phyloP scores from a whole-genome alignment of 2,329 filamentous ascomycete species.

The Exophiala xenobiotica region DNA sequence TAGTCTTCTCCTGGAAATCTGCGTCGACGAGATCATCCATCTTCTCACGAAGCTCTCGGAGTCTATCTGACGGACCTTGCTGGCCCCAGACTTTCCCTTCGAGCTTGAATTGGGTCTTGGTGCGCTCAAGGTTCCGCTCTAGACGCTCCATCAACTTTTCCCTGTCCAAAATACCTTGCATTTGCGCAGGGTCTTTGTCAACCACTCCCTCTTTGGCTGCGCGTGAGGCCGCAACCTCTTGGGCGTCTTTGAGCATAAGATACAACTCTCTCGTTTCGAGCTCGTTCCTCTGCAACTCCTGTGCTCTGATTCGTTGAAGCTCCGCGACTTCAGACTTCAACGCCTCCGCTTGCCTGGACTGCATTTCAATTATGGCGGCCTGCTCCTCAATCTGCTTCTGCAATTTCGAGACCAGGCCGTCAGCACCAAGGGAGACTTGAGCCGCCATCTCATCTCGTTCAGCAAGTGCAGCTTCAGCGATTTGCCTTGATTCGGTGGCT shows the following conservation, averaged over 20 bases:
- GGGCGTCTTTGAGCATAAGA: conserved; percentile 95
- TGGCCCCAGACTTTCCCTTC: conserved; percentile 91
- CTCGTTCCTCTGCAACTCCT: conserved; percentile 92
- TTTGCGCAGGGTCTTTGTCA: conserved; percentile 68
- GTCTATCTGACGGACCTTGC: conserved; percentile 81
- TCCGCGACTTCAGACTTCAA: conserved; percentile 88
- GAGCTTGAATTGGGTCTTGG: conserved; percentile 96
- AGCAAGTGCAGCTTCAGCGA: conserved; percentile 92
- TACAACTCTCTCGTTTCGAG: conserved; percentile 95
- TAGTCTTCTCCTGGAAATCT: conserved; percentile 55
- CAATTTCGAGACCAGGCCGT: conserved; percentile 87
- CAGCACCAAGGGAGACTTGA: conserved; percentile 84
- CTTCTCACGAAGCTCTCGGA: conserved; percentile 87
- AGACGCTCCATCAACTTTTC: conserved; percentile 89
- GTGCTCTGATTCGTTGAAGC: conserved; percentile 78
- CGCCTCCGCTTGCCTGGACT: conserved; percentile 78
- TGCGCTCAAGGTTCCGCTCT: conserved; percentile 91
- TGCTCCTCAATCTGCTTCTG: conserved; percentile 96
- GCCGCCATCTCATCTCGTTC: conserved; percentile 94
- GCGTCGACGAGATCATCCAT: conserved; percentile 72
- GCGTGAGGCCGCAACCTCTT: conserved; percentile 89
- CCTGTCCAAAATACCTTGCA: conserved; percentile 90
- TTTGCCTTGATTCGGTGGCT: conserved; percentile 82
- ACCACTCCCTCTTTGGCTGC: conserved; percentile 62
- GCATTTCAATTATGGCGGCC: conserved; percentile 82